Evolutionary conservation across 352 stramenopile genomes (phyloP).

Genomic region (Globisporangium recalcitrans): DNA sequence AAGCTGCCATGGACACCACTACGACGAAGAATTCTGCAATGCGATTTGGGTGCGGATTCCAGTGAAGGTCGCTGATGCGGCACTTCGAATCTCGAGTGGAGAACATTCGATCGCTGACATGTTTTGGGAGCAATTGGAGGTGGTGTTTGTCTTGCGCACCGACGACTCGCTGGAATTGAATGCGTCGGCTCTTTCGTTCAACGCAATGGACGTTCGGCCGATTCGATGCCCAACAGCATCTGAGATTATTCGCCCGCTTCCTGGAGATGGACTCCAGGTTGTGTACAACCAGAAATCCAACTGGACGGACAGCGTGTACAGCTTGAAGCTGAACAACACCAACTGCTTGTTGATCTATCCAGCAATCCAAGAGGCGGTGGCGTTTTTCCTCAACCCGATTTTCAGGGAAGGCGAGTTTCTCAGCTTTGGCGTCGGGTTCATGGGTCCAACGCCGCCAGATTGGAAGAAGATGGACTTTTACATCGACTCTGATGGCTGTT

Average conservation of each 20-base stretch:
- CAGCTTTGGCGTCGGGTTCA: slow-evolving; percentile 64
- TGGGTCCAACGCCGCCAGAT: slow-evolving; percentile 50
- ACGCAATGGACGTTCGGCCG: slow-evolving; percentile 55
- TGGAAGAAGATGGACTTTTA: slow-evolving; percentile 82
- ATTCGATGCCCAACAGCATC: slow-evolving; percentile 41
- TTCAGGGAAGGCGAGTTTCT: slow-evolving; percentile 35
- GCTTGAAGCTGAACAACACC: slow-evolving; percentile 67
- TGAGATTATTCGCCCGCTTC: slow-evolving; percentile 67
- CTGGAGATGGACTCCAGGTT: slow-evolving; percentile 67
- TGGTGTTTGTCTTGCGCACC: slow-evolving; percentile 72
- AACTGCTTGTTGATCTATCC: slow-evolving; percentile 76
- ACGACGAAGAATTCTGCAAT: slow-evolving; percentile 49
- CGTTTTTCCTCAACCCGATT: slow-evolving; percentile 67
- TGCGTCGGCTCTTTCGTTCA: slow-evolving; percentile 53
- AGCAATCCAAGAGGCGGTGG: slow-evolving; percentile 50
- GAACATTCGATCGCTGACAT: slow-evolving; percentile 60
- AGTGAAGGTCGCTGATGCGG: slow-evolving; percentile 69
- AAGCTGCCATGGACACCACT: slow-evolving; percentile 63
- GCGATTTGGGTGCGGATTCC: slow-evolving; percentile 80
- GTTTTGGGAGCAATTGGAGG: slow-evolving; percentile 77
- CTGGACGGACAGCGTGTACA: slow-evolving; percentile 72
- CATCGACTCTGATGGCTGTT: slow-evolving; percentile 57
- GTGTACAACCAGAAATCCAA: slow-evolving; percentile 74
- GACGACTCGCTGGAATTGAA: slow-evolving; percentile 77
- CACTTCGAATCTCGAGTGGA: slow-evolving; percentile 58